Conservation (phyloP, 345 rosid species). For the Pelargonium nanum region DNA sequence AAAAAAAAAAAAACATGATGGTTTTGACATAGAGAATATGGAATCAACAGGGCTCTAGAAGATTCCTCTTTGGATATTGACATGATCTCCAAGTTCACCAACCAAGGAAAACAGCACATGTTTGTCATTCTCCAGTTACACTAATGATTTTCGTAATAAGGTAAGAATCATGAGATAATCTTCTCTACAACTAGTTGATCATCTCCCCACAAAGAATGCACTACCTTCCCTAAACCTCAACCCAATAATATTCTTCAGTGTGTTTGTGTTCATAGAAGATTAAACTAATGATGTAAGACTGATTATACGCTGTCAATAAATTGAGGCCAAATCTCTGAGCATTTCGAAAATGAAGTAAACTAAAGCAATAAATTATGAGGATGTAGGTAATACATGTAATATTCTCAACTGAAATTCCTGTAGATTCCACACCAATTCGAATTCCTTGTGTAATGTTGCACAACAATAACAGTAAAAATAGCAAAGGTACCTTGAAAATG, state of each 20-base stretch:
- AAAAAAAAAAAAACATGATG: not conserved
- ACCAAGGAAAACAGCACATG: not conserved
- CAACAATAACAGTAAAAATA: not conserved
- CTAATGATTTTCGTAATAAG: too few species aligned
- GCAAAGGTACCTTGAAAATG: conserved; percentile 47
- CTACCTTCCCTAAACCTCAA: not conserved
- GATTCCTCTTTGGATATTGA: not conserved
- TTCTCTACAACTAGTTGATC: not conserved
- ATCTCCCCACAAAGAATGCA: not conserved
- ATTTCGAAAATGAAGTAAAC: too few species aligned
- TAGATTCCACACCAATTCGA: not conserved
- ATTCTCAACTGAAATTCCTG: not conserved
- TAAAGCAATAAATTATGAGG: not conserved
- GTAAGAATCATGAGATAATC: not conserved
- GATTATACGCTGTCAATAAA: not conserved
- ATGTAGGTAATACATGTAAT: not conserved
- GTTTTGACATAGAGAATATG: not conserved
- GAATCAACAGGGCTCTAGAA: not conserved
- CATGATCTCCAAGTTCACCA: not conserved
- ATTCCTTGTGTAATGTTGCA: not conserved
- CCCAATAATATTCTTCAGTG: not conserved
- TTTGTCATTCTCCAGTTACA: not conserved
- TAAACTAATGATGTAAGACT: not conserved
- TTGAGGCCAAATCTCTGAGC: not conserved
- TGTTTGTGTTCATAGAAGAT: not conserved